Base-by-base conservation (phyloP, 148 eudicot genomes). In the Dianthus caryophyllus region DNA sequence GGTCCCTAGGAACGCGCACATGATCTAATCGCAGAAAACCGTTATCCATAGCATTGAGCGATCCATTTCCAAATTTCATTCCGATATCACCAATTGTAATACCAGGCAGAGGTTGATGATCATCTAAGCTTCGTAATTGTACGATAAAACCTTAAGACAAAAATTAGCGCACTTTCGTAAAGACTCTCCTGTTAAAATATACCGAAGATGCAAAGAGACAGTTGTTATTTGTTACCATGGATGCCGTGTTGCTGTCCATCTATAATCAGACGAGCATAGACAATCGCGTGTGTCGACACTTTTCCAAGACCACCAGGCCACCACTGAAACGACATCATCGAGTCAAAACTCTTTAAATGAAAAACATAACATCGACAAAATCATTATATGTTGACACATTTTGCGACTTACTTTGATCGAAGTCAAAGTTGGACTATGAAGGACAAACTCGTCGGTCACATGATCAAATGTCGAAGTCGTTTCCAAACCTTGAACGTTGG, bases 271-370 rank as follows among this genome's bases (percentile, higher is more conserved):
- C 97, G 90, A 50, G 97, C 97, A 85, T 84, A 94, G 21, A 86
- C 91, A 71, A 90, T 65, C 53, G 83, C 97, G 82, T 94, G 99
- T 1, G 97, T 94, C 31, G 99, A 86, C 27, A 83, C 80, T 81
- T 90, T 94, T 33, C 99, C 97, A 73, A 94, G 73, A 47, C 99
- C 99, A 71, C 99, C 99, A 70, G 99, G 99, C 99, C 99, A 94
- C 99, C 99, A 94, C 97, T 94, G 78, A 30, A 46, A 79, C 31
- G 38, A n/a, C n/a, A n/a, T 61, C 60, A 56, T 20, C 6, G 38
- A 7, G 41, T 4, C 22, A 30, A 64, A 33, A 48, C n/a, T 64
- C 49, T 56, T 1, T n/a, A 54, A 52, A 13, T 13, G 30, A 67
- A 30, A 18, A n/a, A n/a, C n/a, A n/a, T n/a, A n/a, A n/a, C n/a